Evolutionary conservation across 2,329 filamentous ascomycete genomes (phyloP).

Genomic region (Scedosporium boydii): DNA sequence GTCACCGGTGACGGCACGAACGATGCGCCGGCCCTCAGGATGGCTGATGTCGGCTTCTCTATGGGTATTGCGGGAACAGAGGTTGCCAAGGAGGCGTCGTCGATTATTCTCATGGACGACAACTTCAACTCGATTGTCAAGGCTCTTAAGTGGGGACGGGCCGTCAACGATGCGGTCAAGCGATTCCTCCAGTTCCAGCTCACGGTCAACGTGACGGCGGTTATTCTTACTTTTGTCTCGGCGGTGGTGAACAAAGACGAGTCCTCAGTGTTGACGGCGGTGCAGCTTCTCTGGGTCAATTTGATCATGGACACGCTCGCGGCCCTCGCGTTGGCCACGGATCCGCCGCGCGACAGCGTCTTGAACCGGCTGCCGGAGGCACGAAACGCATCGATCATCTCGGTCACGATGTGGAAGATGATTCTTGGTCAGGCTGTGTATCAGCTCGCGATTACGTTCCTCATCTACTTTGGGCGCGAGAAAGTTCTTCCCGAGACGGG

Average conservation of each 20-base stretch:
- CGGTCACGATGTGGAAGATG: constrained; percentile 98
- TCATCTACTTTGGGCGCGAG: constrained; percentile 63
- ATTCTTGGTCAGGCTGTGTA: constrained; percentile 88
- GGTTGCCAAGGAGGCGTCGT: constrained; percentile 76
- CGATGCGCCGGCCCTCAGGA: constrained; percentile 71
- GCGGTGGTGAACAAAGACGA: constrained; percentile 64
- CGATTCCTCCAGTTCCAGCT: constrained; percentile 70
- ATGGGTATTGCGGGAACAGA: constrained; percentile 81
- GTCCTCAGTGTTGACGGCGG: constrained; percentile 70
- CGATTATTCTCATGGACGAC: constrained; percentile 81
- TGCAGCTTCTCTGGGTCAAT: constrained; percentile 93
- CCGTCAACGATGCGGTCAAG: constrained; percentile 70
- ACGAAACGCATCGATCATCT: constrained; percentile 57
- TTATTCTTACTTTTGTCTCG: constrained; percentile 78
- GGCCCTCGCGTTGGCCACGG: constrained; percentile 78
- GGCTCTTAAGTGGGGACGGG: constrained; percentile 70
- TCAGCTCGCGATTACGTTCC: constrained; percentile 70
- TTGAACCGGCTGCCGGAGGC: constrained; percentile 63
- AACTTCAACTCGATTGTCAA: constrained; percentile 83
- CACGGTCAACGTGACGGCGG: constrained; percentile 86
- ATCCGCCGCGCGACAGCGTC: constrained; percentile 76
- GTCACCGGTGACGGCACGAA: constrained; percentile 81
- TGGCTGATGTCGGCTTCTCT: constrained; percentile 74
- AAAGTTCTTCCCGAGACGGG: constrained; percentile 9
- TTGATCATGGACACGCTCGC: constrained; percentile 96